phyloP scores from a whole-genome alignment of 2,329 filamentous ascomycete species.

The Teratosphaeria nubilosa region DNA sequence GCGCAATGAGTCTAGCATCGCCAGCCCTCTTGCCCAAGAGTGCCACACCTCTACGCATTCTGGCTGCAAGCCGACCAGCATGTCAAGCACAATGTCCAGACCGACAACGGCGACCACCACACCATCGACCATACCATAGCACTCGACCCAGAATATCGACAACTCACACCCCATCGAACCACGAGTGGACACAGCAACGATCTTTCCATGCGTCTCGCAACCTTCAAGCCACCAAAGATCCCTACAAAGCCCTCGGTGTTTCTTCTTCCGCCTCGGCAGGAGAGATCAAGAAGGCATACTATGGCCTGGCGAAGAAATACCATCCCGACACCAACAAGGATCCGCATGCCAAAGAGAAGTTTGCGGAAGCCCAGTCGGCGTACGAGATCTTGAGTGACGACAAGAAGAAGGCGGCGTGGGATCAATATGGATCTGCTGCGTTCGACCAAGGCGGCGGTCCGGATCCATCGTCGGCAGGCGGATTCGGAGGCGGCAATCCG shows the following conservation, averaged over 20 bases:
- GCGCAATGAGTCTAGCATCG: constrained; percentile 27
- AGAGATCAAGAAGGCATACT: constrained; percentile 98
- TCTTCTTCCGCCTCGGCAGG: constrained; percentile 65
- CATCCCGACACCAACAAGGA: constrained; percentile 99
- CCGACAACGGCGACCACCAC: constrained; percentile 12
- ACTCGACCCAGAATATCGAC: background rate
- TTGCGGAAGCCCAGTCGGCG: constrained; percentile 81
- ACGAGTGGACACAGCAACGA: constrained; percentile 18
- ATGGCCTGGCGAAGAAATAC: constrained; percentile 92
- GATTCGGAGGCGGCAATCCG: constrained; percentile 51
- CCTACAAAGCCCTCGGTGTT: constrained; percentile 80
- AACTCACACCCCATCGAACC: constrained; percentile 11
- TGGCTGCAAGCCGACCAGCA: constrained; percentile 21
- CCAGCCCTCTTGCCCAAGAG: constrained; percentile 25
- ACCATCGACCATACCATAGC: constrained; percentile 6
- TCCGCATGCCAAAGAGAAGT: constrained; percentile 82
- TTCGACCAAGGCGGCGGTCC: constrained; percentile 58
- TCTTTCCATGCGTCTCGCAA: constrained; percentile 51
- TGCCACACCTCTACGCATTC: constrained; percentile 23
- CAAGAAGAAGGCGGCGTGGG: constrained; percentile 85
- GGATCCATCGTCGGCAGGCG: constrained; percentile 56
- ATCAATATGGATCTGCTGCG: constrained; percentile 77
- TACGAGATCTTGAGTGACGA: constrained; percentile 91
- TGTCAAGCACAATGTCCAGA: constrained; percentile 16
- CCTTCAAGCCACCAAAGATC: constrained; percentile 53